phyloP scores from a whole-genome alignment of 208 protist species.

The Trypanosoma mega region DNA sequence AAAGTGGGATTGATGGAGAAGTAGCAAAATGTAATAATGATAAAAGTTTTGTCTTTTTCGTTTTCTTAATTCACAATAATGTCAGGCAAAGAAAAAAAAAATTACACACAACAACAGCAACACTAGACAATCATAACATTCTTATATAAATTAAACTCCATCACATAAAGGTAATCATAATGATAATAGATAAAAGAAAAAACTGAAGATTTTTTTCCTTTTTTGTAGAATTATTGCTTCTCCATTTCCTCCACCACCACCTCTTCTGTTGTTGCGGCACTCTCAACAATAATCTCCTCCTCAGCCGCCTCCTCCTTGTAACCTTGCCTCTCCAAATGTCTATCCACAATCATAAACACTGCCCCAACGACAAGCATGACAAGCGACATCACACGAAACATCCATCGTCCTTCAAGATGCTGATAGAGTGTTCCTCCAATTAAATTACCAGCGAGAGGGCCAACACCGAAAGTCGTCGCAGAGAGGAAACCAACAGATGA shows the following conservation, averaged over 20 bases:
- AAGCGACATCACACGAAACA: conserved; percentile 26
- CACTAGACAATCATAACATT: background rate
- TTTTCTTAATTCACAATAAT: background rate
- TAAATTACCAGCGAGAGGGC: conserved; percentile 32
- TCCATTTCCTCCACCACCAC: background rate
- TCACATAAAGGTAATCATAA: background rate
- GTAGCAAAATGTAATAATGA: background rate
- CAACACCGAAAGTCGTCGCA: conserved; percentile 31
- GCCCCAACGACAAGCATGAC: conserved; percentile 18
- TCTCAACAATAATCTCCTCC: conserved; percentile 5
- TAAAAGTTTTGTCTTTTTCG: background rate
- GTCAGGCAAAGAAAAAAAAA: background rate
- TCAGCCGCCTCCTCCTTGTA: conserved; percentile 3
- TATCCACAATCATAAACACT: conserved; percentile 16
- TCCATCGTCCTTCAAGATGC: conserved; percentile 17
- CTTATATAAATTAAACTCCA: background rate
- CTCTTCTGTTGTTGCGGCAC: too few species aligned
- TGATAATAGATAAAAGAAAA: background rate
- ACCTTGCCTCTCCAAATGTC: conserved; percentile 14
- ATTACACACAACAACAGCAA: background rate
- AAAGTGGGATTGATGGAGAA: too few species aligned
- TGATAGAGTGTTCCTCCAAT: conserved; percentile 33
- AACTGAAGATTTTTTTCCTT: background rate
- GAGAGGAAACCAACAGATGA: conserved; percentile 33
- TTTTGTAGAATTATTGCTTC: background rate